phyloP scores from a whole-genome alignment of 2,329 filamentous ascomycete genomes.

The Fusarium hostae region DNA sequence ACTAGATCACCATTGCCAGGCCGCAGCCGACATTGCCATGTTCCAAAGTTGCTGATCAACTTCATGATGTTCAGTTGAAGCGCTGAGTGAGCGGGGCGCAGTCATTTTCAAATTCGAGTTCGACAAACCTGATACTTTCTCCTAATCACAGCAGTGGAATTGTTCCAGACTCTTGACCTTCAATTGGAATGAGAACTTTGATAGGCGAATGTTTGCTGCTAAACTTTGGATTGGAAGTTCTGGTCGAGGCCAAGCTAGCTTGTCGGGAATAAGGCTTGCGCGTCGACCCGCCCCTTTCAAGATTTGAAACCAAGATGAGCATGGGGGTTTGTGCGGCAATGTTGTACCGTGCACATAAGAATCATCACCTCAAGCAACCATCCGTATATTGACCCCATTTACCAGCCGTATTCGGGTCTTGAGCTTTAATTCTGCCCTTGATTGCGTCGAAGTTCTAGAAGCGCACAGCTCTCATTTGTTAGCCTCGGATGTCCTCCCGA shows the following conservation, averaged over 20 bases:
- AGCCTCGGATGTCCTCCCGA: neutral
- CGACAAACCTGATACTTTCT: neutral
- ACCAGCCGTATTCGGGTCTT: neutral
- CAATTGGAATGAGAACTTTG: conserved; percentile 3
- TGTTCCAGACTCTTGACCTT: conserved; percentile 6
- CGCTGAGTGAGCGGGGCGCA: conserved; percentile 12
- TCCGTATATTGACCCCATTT: neutral
- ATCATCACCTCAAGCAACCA: neutral
- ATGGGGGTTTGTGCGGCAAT: conserved; percentile 1
- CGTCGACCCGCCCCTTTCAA: conserved; percentile 19
- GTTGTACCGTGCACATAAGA: neutral
- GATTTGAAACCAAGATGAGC: conserved; percentile 18
- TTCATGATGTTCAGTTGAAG: conserved; percentile 33
- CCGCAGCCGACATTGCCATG: conserved; percentile 27
- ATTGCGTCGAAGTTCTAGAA: neutral
- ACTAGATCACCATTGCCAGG: conserved; percentile 9
- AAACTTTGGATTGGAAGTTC: neutral
- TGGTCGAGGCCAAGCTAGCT: neutral
- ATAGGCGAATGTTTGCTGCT: neutral
- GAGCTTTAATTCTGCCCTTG: neutral
- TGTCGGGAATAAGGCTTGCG: conserved; percentile 37
- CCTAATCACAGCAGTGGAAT: conserved; percentile 10
- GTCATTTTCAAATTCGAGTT: neutral
- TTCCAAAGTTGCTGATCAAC: conserved; percentile 35
- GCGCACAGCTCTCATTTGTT: neutral